Percentiles rank a stretch among this genome's conserved stretches.
Evolutionary conservation across 73 alveolate genomes (phyloP).

Genomic region (Paramecium sonneborni): DNA sequence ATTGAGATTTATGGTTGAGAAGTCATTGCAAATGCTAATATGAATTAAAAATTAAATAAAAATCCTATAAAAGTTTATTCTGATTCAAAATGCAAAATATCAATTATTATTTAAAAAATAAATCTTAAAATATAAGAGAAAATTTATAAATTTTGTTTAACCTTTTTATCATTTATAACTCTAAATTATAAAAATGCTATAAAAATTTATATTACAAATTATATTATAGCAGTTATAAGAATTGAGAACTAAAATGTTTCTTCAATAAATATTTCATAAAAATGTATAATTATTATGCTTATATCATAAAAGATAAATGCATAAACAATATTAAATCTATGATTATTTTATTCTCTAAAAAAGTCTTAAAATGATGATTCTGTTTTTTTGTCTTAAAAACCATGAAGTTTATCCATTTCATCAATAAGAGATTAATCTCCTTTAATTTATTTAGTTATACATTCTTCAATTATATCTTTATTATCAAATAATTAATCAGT

Average conservation of each 20-base stretch:
- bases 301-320: not conserved
- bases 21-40: not conserved
- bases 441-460: not conserved
- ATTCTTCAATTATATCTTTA: conserved; percentile 27
- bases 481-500: not conserved
- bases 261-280: not conserved
- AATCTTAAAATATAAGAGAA: not conserved
- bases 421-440: conserved; percentile 12
- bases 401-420: not conserved
- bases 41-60: not conserved
- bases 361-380: not conserved
- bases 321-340: not conserved
- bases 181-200: not conserved
- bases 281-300: not conserved
- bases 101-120: not conserved
- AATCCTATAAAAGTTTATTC: not conserved
- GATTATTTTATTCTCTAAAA: not conserved
- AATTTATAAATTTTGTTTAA: not conserved
- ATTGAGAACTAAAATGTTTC: not conserved
- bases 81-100: not conserved
- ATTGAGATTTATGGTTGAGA: not conserved
- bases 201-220: not conserved
- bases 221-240: not conserved
- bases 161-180: not conserved
- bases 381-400: not conserved